A percentile compares a stretch with the other conserved stretches of the same genome.
These are phyloP conservation scores for Phytophthora pluvialis DNA, from an alignment of 352 stramenopile species.

Conservation along the genomic window DNA sequence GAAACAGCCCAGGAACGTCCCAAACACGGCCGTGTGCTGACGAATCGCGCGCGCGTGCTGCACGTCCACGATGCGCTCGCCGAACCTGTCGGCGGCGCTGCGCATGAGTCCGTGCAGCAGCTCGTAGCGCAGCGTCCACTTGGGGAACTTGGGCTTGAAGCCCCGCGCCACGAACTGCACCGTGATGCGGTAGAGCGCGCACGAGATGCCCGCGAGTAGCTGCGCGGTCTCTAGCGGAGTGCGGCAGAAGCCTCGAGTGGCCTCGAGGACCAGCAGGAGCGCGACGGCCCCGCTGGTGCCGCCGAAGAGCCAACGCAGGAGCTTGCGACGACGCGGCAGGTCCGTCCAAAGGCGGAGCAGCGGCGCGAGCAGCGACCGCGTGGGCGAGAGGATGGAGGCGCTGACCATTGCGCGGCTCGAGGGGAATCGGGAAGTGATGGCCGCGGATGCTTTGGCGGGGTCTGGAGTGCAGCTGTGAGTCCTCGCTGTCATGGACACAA, in stretches of 20 bases:
- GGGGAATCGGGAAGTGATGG: neutral
- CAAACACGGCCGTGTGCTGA: constrained; percentile 30
- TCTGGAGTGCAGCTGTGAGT: constrained; percentile 3
- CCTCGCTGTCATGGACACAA: constrained; percentile 3
- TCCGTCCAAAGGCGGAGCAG: constrained; percentile 22
- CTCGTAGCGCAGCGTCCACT: constrained; percentile 59
- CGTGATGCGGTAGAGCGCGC: constrained; percentile 13
- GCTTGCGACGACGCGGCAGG: constrained; percentile 3
- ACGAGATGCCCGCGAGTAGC: constrained; percentile 28
- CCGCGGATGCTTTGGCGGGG: neutral
- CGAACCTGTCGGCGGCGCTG: constrained; percentile 27
- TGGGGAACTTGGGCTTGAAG: constrained; percentile 41
- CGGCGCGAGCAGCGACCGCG: neutral
- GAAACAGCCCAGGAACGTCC: constrained; percentile 35
- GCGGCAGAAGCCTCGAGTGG: constrained; percentile 31
- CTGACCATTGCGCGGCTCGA: constrained; percentile 8
- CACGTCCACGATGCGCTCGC: constrained; percentile 32
- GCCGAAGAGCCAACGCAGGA: constrained; percentile 24
- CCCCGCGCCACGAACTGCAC: constrained; percentile 36
- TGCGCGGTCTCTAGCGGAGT: constrained; percentile 31
- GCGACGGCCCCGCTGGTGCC: constrained; percentile 2
- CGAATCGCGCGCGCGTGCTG: constrained; percentile 36
- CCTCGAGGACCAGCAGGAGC: constrained; percentile 20
- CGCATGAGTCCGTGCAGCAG: constrained; percentile 37
- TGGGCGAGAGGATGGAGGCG: neutral